Percentiles rank a stretch among this genome's conserved stretches.
phyloP scores from a whole-genome alignment of 108 stramenopile genomes.

The Cyclotella sp. region DNA sequence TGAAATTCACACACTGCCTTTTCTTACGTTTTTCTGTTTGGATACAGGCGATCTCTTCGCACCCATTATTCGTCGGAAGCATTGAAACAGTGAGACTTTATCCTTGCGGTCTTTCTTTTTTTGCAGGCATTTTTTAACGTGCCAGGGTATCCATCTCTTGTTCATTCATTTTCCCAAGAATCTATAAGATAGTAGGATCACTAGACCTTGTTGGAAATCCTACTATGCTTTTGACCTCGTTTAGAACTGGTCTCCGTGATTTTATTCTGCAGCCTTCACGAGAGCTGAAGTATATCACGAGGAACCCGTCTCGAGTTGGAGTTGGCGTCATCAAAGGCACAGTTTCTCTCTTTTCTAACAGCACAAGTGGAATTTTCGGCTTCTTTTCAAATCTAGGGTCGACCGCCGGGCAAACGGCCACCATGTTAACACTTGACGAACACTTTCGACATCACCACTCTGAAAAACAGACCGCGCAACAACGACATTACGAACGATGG shows the following conservation, averaged over 20 bases:
- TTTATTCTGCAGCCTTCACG: constrained; percentile 91
- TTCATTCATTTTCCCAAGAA: background rate
- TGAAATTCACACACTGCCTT: no score
- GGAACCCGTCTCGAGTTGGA: constrained; percentile 87
- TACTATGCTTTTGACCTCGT: constrained; percentile 81
- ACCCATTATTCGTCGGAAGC: constrained; percentile 56
- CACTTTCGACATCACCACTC: constrained; percentile 82
- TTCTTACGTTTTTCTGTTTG: no score
- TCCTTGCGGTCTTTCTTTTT: no score
- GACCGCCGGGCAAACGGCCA: constrained; percentile 69
- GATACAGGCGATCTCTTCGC: constrained; percentile 24
- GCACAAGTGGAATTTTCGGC: constrained; percentile 91
- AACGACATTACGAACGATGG: constrained; percentile 69
- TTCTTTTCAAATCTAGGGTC: constrained; percentile 74
- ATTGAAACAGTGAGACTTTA: constrained; percentile 62
- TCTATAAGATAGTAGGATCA: constrained; percentile 95
- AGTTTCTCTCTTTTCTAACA: constrained; percentile 91
- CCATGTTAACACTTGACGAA: constrained; percentile 75
- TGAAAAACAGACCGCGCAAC: constrained; percentile 68
- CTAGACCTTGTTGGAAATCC: constrained; percentile 96
- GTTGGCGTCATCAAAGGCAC: constrained; percentile 95
- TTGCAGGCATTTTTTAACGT: no score
- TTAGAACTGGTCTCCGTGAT: constrained; percentile 91
- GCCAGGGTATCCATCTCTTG: no score
- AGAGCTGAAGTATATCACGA: constrained; percentile 83